Base-by-base conservation (phyloP, 257 asterid species). In the Nicotiana knightiana region DNA sequence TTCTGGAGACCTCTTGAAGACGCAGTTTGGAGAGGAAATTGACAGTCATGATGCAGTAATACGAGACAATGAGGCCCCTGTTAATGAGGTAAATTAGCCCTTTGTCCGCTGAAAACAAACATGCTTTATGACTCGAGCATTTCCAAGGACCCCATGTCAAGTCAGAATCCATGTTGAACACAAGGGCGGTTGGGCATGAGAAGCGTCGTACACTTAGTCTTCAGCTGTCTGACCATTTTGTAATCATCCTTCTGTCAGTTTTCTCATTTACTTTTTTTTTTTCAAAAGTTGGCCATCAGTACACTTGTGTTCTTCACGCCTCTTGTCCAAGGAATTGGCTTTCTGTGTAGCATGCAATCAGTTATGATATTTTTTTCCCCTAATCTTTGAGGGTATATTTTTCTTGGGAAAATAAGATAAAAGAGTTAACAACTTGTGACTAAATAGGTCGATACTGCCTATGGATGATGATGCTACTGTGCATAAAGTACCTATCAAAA, bases 1-100 rank as follows among this genome's bases (percentile, higher is more conserved):
- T 88, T 96, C 99, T 0, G 99, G 99, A 77, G 99, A 96, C 86
- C 98, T 96, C 81, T 86, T 96, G 81, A 96, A 96, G 93, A 96
- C 97, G 9, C 92, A 93, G 85, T 96, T 94, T 82, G 99, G 99
- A 39, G 76, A 89, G 85, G 99, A 96, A 89, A 96, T 96, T 83
- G 99, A 96, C 84, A 85, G 94, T 65, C 99, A 96, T 71, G 99
- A 96, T 89, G 97, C 94, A 48, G 98, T 96, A 77, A 91, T 94
- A 85, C 91, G 99, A 89, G 99, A 96, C 88, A 96, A 94, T 81
- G 99, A 96, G 88, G 99, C 98, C 80, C 99, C 98, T 43, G 98
- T 96, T 84, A 94, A 90, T 86, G 90, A 91, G 95, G 99, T 96
- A 87, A 80, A 33, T 11, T 59, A 11, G 28, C 30, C n/a, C 61